Evolutionary conservation across 352 stramenopile species (phyloP).

Genomic region (Globisporangium radiosum): DNA sequence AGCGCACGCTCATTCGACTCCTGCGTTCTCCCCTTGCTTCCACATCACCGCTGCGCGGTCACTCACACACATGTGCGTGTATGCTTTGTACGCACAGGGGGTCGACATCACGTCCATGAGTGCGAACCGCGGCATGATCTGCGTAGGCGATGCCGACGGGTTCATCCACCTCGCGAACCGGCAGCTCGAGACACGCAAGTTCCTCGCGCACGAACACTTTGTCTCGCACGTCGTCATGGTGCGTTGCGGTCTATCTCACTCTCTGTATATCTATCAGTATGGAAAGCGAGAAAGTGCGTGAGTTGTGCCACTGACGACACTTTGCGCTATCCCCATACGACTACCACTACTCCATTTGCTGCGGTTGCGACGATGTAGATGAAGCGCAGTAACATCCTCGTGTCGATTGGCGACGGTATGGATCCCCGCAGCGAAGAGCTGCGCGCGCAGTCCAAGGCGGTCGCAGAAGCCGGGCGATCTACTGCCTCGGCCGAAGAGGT

Average conservation of each 20-base stretch:
- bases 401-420: constrained; percentile 82
- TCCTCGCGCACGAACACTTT: constrained; percentile 81
- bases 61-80: not conserved
- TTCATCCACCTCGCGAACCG: constrained; percentile 82
- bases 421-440: constrained; percentile 74
- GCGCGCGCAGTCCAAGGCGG: constrained; percentile 67
- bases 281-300: no score
- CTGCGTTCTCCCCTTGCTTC: not conserved
- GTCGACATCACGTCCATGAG: constrained; percentile 85
- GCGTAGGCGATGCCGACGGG: constrained; percentile 74
- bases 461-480: constrained; percentile 63
- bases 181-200: constrained; percentile 75
- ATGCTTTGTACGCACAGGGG: constrained; percentile 26
- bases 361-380: constrained; percentile 33
- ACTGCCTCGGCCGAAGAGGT: constrained; percentile 51
- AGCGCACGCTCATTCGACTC: no score
- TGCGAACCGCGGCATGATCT: constrained; percentile 81
- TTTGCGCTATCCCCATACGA: not conserved
- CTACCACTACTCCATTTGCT: not conserved
- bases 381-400: constrained; percentile 84
- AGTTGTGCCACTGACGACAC: not conserved
- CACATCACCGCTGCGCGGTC: no score
- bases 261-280: not conserved
- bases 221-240: constrained; percentile 88
- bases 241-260: constrained; percentile 5